A percentile compares a stretch with the other conserved stretches of the same genome.
These are phyloP conservation scores for Fraxinus baroniana DNA, from an alignment of 305 asterid species.

Conservation along the genomic window DNA sequence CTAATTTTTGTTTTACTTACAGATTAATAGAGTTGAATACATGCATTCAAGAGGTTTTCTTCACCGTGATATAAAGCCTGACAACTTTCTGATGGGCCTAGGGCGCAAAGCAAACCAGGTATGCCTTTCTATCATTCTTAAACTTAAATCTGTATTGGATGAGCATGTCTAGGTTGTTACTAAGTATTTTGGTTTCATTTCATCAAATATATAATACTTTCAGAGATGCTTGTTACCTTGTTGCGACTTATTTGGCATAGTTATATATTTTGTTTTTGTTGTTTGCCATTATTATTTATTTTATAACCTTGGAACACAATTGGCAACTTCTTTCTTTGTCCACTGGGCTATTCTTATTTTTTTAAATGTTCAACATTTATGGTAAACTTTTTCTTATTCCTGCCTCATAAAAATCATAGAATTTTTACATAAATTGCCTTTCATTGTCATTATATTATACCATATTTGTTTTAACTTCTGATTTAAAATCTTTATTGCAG, in stretches of 20 bases:
- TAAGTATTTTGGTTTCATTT: not conserved
- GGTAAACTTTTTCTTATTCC: not conserved
- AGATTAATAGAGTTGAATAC: conserved; percentile 98
- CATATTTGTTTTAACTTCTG: not conserved
- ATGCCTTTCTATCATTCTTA: conserved; percentile 32
- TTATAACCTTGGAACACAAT: not conserved
- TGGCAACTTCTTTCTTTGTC: not conserved
- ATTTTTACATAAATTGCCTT: not conserved
- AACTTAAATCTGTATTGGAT: not conserved
- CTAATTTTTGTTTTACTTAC: conserved; percentile 22
- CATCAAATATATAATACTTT: not conserved
- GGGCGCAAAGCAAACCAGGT: conserved; percentile 99
- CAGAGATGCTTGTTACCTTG: not conserved
- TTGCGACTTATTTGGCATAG: conserved; percentile 4
- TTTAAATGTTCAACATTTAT: not conserved
- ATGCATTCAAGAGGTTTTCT: conserved; percentile 98
- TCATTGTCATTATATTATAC: not conserved
- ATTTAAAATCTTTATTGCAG: conserved; percentile 31
- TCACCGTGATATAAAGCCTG: conserved; percentile 99
- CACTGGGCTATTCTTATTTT: not conserved
- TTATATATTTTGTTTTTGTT: not conserved
- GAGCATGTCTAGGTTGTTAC: not conserved
- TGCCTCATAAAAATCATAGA: not conserved
- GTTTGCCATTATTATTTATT: not conserved
- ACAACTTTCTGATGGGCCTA: conserved; percentile 94